phyloP scores from a whole-genome alignment of 176 grass and related monocot genomes.

The Melocanna baccifera region DNA sequence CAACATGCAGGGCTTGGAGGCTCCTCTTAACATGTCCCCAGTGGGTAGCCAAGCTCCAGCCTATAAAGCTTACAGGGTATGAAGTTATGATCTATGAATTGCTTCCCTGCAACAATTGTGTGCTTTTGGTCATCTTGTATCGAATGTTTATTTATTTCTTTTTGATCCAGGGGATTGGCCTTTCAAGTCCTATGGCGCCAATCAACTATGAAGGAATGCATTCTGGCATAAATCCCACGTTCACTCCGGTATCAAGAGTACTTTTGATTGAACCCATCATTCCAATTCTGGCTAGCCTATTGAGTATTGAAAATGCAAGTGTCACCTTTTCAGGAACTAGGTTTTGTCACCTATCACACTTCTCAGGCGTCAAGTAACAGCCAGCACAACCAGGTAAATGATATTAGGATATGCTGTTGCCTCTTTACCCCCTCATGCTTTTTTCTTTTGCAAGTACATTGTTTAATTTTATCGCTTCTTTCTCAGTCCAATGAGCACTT shows the following conservation, averaged over 20 bases:
- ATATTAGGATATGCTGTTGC: neutral
- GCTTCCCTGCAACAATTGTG: neutral
- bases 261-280: neutral
- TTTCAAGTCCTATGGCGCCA: slow-evolving; percentile 45
- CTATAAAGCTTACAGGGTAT: slow-evolving; percentile 44
- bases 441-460: neutral
- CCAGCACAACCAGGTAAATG: slow-evolving; percentile 18
- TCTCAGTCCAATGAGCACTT: neutral
- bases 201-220: slow-evolving; percentile 51
- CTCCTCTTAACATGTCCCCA: slow-evolving; percentile 20
- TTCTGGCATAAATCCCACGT: slow-evolving; percentile 26
- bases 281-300: neutral
- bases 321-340: slow-evolving; percentile 14
- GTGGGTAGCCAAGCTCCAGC: slow-evolving; percentile 34
- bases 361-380: neutral
- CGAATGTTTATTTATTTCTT: neutral
- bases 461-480: neutral
- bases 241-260: slow-evolving; percentile 42
- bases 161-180: slow-evolving; percentile 35
- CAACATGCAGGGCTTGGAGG: slow-evolving; percentile 28
- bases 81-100: neutral
- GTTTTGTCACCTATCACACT: slow-evolving; percentile 28
- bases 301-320: neutral
- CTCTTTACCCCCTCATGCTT: neutral
- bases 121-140: neutral